Evolutionary conservation across 768 basidiomycete species (phyloP), one percentile per base, ranked within the genome.

Genomic region (Cystofilobasidium ferigula): DNA sequence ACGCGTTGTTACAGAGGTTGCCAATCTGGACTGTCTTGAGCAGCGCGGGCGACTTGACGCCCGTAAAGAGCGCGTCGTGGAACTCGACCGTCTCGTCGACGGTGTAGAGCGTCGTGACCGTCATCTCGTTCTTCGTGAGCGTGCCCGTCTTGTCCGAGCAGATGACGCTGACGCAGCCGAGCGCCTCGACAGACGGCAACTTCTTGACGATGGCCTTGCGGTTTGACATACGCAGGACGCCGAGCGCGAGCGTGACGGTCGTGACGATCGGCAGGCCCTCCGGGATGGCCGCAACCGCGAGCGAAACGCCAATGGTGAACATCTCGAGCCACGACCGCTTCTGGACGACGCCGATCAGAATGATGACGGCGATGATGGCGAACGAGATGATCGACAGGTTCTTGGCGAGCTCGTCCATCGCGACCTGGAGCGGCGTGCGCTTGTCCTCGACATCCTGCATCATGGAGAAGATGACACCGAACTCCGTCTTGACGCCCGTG

Each of bases 71-170:
- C n/a, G 28, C 38, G 38, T 60, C 58, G 67, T 88, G 85, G 26
- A 94, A 75, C 56, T 80, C 80, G 30, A 89, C 73, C 4, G 80
- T 79, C 73, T 95, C 93, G 70, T 95, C 93, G 9, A 94, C 87
- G 0, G 85, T 80, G 75, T 95, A 97, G 12, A 86, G 80, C 69
- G 92, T 86, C 0, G 85, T 88, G 2, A 95, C 89, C 0, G 91
- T 95, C 79, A 94, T 91, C 71, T 94, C 91, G 75, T 98, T 98
- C 76, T 85, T 91, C 1, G 93, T 98, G 68, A 97, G 77, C 0
- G 93, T 98, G 24, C 89, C 92, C 51, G 94, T 97, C 77, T 97
- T 98, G 77, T 97, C 93, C 2, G 90, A 91, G 73, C 93, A 98
- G 69, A 98, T 92, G 8, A 98, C 93, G n/a, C 88, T 91, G 13